A percentile compares a stretch with the other conserved stretches of the same genome.
Conservation (phyloP, 345 rosid genomes). For the Linum trigynum region DNA sequence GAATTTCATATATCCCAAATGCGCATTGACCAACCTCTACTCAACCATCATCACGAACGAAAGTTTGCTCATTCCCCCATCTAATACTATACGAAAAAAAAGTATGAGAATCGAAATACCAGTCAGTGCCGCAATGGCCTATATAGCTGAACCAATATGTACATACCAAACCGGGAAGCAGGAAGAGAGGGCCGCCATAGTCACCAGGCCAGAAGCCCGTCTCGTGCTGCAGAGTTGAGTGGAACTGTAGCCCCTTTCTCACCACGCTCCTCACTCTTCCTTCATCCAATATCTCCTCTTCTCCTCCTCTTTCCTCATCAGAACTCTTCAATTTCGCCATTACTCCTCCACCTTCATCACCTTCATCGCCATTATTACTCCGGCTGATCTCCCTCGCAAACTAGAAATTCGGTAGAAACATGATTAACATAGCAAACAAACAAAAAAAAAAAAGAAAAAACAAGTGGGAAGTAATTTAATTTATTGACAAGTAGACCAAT, state of each 20-base stretch:
- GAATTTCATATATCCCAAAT: too few relatives aligned
- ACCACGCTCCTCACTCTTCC: conserved; percentile 29
- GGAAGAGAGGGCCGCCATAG: conserved; percentile 77
- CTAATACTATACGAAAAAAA: too few relatives aligned
- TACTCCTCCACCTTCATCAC: conserved; percentile 3
- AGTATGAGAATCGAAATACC: too few relatives aligned
- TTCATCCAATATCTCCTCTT: not conserved
- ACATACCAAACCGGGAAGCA: conserved; percentile 51
- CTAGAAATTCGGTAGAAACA: conserved; percentile 7
- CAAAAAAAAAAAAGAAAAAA: not conserved
- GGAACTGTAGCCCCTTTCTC: conserved; percentile 39
- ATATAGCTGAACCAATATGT: not conserved
- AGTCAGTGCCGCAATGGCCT: too few relatives aligned
- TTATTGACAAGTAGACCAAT: not conserved
- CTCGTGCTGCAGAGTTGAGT: conserved; percentile 42
- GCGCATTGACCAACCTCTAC: too few relatives aligned
- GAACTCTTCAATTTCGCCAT: conserved; percentile 8
- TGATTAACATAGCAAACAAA: not conserved
- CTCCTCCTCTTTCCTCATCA: conserved; percentile 25
- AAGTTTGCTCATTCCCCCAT: too few relatives aligned
- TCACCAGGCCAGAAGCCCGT: conserved; percentile 84
- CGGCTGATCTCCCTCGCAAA: conserved; percentile 26
- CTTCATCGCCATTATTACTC: conserved; percentile 2
- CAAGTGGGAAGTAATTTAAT: not conserved
- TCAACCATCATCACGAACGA: too few relatives aligned